phyloP scores from a whole-genome alignment of 176 grass and related monocot genomes.

The Aegilops umbellulata region DNA sequence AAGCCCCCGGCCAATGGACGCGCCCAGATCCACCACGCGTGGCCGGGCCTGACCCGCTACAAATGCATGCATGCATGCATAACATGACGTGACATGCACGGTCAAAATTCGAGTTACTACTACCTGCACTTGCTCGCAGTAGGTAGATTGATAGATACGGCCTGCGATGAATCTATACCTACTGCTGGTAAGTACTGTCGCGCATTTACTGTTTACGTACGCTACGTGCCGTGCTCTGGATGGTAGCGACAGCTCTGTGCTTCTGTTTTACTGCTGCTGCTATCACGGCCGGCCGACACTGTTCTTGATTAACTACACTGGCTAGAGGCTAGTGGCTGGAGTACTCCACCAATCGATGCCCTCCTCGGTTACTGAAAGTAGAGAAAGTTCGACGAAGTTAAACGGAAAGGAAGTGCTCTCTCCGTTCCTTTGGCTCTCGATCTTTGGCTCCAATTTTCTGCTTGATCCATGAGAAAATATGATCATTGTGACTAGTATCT shows the following conservation, averaged over 20 bases:
- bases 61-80: no score
- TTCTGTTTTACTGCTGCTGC: background rate
- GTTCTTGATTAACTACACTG: background rate
- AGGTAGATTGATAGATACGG: background rate
- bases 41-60: background rate
- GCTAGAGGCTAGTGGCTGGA: background rate
- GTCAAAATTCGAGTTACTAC: background rate
- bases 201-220: background rate
- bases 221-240: no score
- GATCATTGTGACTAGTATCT: no score
- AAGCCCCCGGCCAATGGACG: background rate
- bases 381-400: no score
- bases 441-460: no score
- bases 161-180: background rate
- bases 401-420: no score
- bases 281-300: background rate
- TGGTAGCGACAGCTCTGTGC: background rate
- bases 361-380: no score
- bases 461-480: no score
- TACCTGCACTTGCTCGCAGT: background rate
- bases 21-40: background rate
- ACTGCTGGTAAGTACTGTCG: background rate
- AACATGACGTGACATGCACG: background rate
- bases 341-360: background rate
- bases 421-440: no score